phyloP scores from a whole-genome alignment of 352 stramenopile genomes.

The Phytophthora podocarpi region DNA sequence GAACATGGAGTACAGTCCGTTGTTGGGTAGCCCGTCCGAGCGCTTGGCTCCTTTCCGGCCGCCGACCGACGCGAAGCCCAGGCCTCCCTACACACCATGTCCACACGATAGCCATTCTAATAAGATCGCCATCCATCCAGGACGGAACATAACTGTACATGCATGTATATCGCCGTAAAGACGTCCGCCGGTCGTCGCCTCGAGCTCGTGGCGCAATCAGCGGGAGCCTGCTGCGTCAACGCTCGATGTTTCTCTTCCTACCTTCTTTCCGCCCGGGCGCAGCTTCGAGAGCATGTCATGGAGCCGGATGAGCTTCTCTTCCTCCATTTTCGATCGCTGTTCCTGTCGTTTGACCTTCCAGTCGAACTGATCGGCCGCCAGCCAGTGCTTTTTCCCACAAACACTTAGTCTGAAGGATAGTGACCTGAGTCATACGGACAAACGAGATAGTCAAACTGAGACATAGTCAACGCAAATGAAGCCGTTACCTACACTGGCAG shows the following conservation, averaged over 20 bases:
- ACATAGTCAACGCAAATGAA: background rate
- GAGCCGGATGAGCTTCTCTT: slow-evolving; percentile 82
- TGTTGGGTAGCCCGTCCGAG: slow-evolving; percentile 76
- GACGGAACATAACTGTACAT: too few relatives aligned
- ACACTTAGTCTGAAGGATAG: background rate
- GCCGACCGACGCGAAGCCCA: slow-evolving; percentile 63
- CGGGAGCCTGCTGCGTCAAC: background rate
- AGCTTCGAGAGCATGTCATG: slow-evolving; percentile 89
- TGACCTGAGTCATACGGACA: slow-evolving; percentile 3
- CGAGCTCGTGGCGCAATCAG: slow-evolving; percentile 16
- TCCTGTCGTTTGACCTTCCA: background rate
- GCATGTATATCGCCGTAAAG: too few relatives aligned
- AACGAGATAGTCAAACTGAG: background rate
- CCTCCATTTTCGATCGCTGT: slow-evolving; percentile 56
- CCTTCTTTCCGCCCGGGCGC: slow-evolving; percentile 80
- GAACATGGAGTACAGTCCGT: slow-evolving; percentile 88
- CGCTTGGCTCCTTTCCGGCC: slow-evolving; percentile 65
- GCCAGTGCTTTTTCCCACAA: slow-evolving; percentile 7
- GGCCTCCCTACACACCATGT: slow-evolving; percentile 51
- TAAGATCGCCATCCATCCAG: background rate
- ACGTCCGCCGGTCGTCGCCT: too few relatives aligned
- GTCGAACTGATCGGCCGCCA: background rate
- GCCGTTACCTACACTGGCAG: slow-evolving; percentile 3
- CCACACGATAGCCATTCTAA: background rate
- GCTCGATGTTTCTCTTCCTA: slow-evolving; percentile 11